Evolutionary conservation across 169 alveolate species (phyloP).

Genomic region (Eimeria necatrix): DNA sequence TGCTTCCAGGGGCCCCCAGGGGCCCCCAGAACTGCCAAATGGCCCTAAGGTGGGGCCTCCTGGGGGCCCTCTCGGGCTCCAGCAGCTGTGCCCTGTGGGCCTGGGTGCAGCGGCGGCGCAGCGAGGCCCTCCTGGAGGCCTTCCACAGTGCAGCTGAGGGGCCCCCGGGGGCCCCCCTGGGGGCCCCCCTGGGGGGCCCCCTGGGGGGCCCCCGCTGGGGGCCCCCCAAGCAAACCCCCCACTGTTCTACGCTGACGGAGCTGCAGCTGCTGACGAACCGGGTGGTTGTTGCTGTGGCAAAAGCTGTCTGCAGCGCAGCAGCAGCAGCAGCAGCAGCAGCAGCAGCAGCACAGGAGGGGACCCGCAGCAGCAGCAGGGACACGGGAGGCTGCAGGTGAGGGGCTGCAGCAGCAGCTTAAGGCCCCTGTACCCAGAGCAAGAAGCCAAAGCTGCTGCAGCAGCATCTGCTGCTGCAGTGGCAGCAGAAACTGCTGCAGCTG

Average conservation of each 20-base stretch:
- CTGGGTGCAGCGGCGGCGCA: background rate
- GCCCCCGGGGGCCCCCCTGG: background rate
- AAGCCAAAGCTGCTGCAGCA: no score
- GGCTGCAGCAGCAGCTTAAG: slow-evolving; percentile 4
- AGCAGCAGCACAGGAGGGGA: background rate
- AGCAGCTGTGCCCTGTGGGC: background rate
- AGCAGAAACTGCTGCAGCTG: no score
- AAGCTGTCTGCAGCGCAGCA: background rate
- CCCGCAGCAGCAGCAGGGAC: background rate
- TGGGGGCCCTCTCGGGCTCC: background rate
- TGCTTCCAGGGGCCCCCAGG: no score
- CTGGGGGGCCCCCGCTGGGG: no score
- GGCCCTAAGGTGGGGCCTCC: background rate
- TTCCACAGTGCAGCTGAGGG: background rate
- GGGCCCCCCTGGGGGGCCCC: no score
- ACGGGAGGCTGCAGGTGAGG: no score
- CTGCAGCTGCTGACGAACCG: no score
- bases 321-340: background rate
- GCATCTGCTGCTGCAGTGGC: no score
- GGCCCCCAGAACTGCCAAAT: background rate
- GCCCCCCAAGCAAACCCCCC: no score
- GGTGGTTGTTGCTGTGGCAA: background rate
- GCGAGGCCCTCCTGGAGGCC: background rate
- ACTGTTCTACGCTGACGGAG: no score
- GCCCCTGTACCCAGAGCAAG: no score